A percentile compares a stretch with the other conserved stretches of the same genome.
These are phyloP conservation scores for Tieghemostelium lacteum DNA, from an alignment of 78 protist genomes.

Conservation along the genomic window DNA sequence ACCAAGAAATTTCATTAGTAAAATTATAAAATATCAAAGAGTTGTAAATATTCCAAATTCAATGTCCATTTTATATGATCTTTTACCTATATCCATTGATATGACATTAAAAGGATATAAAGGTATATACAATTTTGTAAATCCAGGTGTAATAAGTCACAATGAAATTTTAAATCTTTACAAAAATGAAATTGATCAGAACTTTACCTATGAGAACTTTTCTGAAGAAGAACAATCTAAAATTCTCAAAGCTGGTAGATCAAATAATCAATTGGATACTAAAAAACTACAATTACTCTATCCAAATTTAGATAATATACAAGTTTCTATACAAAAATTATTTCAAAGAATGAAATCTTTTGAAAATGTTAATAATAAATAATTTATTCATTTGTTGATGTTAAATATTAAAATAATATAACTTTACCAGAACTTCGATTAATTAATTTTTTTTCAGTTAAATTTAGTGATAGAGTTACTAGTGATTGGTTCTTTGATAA, in stretches of 20 bases:
- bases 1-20: slow-evolving; percentile 88
- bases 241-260: slow-evolving; percentile 83
- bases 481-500: no score
- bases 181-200: slow-evolving; percentile 76
- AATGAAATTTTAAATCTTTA: slow-evolving; percentile 91
- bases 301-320: slow-evolving; percentile 73
- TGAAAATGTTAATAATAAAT: background rate
- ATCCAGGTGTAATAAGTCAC: slow-evolving; percentile 92
- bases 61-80: slow-evolving; percentile 83
- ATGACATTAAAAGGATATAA: slow-evolving; percentile 67
- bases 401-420: no score
- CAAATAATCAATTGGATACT: slow-evolving; percentile 87
- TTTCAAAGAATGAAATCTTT: slow-evolving; percentile 29
- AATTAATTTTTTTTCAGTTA: no score
- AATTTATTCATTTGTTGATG: no score
- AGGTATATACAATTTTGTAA: slow-evolving; percentile 90
- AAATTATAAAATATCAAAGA: slow-evolving; percentile 40
- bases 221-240: slow-evolving; percentile 88
- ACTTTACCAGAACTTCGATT: no score
- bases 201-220: slow-evolving; percentile 71
- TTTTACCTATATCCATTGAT: slow-evolving; percentile 89
- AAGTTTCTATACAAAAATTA: slow-evolving; percentile 20
- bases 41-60: slow-evolving; percentile 92
- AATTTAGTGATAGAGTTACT: no score
- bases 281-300: slow-evolving; percentile 45